Evolutionary conservation across 129 eudicot species (phyloP).

Genomic region (Tagetes patula): DNA sequence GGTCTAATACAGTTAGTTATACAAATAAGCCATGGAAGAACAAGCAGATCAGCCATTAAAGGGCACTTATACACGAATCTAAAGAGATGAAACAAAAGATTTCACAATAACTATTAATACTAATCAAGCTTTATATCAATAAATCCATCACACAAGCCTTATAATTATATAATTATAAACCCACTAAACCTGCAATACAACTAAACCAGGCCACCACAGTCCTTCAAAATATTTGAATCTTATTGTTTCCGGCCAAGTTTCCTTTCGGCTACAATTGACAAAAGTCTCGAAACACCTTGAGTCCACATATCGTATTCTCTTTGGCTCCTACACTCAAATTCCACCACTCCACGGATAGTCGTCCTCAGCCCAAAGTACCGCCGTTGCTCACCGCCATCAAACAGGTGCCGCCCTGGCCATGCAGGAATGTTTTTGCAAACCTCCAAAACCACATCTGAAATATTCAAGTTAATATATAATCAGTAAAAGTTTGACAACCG

Average conservation of each 20-base stretch:
- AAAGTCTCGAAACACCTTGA: constrained; percentile 81
- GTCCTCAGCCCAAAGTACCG: constrained; percentile 90
- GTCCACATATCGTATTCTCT: constrained; percentile 96
- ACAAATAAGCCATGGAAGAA: too few species aligned
- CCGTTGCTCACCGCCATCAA: constrained; percentile 86
- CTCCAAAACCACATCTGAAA: constrained; percentile 78
- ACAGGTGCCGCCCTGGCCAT: constrained; percentile 91
- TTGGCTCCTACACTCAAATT: constrained; percentile 81
- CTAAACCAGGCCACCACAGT: constrained; percentile 18
- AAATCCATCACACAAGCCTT: constrained; percentile 25
- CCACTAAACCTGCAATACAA: neutral
- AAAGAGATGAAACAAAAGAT: neutral
- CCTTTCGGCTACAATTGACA: constrained; percentile 63
- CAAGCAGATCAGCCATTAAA: too few species aligned
- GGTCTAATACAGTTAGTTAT: too few species aligned
- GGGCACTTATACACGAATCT: neutral
- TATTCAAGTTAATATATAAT: neutral
- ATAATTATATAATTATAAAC: constrained; percentile 19
- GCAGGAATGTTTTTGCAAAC: constrained; percentile 79
- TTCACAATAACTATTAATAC: constrained; percentile 14
- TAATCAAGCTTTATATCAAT: constrained; percentile 21
- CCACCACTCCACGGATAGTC: constrained; percentile 66
- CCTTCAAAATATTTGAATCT: constrained; percentile 17
- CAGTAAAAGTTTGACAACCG: too few species aligned
- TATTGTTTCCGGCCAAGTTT: constrained; percentile 28